A percentile compares a stretch with the other conserved stretches of the same genome.
Conservation (phyloP, 2,329 filamentous ascomycete genomes). For the Endoconidiophora polonica region DNA sequence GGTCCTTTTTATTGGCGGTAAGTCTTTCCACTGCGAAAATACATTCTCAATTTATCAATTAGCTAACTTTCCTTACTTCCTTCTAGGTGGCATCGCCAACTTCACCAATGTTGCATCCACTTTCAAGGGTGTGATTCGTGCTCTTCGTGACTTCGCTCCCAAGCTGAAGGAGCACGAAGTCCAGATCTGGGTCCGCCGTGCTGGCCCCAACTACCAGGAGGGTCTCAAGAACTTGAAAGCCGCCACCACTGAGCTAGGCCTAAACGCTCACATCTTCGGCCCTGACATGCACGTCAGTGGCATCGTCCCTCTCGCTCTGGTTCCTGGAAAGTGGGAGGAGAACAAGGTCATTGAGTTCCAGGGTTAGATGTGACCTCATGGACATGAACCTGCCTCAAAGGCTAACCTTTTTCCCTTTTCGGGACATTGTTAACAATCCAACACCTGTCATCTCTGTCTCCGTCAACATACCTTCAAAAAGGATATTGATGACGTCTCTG, state of each 20-base stretch:
- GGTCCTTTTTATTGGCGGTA: constrained; percentile 93
- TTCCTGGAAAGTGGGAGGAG: constrained; percentile 47
- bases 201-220: constrained; percentile 97
- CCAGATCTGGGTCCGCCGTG: constrained; percentile 83
- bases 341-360: constrained; percentile 45
- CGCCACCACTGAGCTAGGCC: constrained; percentile 80
- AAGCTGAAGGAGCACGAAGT: constrained; percentile 90
- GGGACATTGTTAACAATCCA: neutral
- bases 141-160: constrained; percentile 75
- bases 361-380: constrained; percentile 23
- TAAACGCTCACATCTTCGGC: constrained; percentile 49
- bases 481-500: too few species aligned
- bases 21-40: neutral
- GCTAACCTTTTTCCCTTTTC: neutral
- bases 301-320: constrained; percentile 82
- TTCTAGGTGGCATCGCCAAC: constrained; percentile 76
- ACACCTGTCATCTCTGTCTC: neutral
- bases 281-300: constrained; percentile 92
- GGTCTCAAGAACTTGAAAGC: constrained; percentile 99
- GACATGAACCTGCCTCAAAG: neutral
- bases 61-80: neutral
- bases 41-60: neutral
- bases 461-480: too few species aligned
- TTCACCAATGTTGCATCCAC: constrained; percentile 99
- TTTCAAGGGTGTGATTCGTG: constrained; percentile 98